Base-by-base conservation (phyloP, 306 rosid genomes). In the Spatholobus suberectus region DNA sequence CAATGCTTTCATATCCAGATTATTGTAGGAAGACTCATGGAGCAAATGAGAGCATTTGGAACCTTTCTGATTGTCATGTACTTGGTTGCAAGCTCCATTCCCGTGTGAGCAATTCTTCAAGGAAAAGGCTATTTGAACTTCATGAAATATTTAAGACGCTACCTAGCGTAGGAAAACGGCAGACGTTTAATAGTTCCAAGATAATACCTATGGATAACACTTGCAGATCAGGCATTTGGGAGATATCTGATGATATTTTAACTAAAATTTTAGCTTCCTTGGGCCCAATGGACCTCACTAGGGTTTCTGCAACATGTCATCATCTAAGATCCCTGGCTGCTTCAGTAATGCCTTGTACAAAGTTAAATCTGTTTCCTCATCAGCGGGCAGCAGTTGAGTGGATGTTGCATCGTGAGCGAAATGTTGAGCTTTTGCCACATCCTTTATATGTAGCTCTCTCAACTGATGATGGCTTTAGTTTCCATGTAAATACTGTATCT, bases 371-470 rank as follows among this genome's bases (percentile, higher is more conserved):
- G 67, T 96, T 90, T 88, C 97, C 98, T 58, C 99, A 96, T 89
- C 99, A 96, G 88, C 92, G 85, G 83, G 85, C 87, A 75, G 99
- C 99, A 11, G 94, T 96, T 34, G 92, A 89, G 85, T 96, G 99
- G 99, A 96, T 96, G 99, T 88, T 96, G 89, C 96, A 87, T 15
- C 97, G 99, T 4, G 99, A 96, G 91, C 89, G 88, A 79, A 86
- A 89, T 79, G 88, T 89, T 76, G 89, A 87, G 77, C 76, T 79
- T 62, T 65, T 90, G 79, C 92, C 89, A 21, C 97, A 96, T 87
- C 99, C 98, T 52, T 89, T 96, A 77, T 93, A 79, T 87, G 59
- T 59, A 41, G 43, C 86, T 82, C 89, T 94, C 84, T 82, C 92
- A 59, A 91, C 99, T 47, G 91, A 91, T 13, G 97, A 96, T 85